phyloP scores from a whole-genome alignment of 2,329 filamentous ascomycete genomes.

The Verticillium klebahnii region DNA sequence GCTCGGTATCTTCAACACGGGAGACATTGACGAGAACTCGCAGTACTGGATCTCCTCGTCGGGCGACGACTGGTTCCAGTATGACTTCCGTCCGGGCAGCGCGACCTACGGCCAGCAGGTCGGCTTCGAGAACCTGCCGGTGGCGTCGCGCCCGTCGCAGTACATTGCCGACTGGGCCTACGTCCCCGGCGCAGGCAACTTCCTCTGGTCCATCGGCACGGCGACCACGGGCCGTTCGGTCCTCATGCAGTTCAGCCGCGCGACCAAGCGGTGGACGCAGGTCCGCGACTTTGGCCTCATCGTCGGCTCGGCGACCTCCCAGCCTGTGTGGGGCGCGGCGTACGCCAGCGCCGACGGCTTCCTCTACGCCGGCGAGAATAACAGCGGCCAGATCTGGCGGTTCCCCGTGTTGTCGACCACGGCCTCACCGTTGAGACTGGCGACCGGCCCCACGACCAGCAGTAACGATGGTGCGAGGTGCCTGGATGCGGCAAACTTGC shows the following conservation, averaged over 20 bases:
- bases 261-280: conserved; percentile 4
- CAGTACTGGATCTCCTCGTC: conserved; percentile 13
- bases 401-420: conserved; percentile 8
- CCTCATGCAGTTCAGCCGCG: conserved; percentile 12
- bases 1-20: conserved; percentile 9
- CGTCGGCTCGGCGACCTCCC: conserved; percentile 2
- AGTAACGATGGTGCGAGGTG: conserved; percentile 11
- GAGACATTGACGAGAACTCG: conserved; percentile 16
- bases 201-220: conserved; percentile 14
- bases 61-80: conserved; percentile 12
- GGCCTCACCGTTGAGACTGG: neutral
- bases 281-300: conserved; percentile 9
- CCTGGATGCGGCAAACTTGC: neutral
- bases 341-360: conserved; percentile 12
- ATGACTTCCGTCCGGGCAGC: conserved; percentile 15
- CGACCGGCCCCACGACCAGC: neutral
- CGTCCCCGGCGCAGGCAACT: conserved; percentile 11
- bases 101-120: conserved; percentile 10
- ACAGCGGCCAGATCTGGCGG: conserved; percentile 15
- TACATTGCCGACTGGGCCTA: conserved; percentile 15
- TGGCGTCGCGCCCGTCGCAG: neutral
- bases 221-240: neutral
- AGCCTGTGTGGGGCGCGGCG: conserved; percentile 10
- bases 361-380: conserved; percentile 16
- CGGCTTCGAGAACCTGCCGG: neutral